phyloP scores from a whole-genome alignment of 768 basidiomycete genomes.

The Tephrocybe rancida region DNA sequence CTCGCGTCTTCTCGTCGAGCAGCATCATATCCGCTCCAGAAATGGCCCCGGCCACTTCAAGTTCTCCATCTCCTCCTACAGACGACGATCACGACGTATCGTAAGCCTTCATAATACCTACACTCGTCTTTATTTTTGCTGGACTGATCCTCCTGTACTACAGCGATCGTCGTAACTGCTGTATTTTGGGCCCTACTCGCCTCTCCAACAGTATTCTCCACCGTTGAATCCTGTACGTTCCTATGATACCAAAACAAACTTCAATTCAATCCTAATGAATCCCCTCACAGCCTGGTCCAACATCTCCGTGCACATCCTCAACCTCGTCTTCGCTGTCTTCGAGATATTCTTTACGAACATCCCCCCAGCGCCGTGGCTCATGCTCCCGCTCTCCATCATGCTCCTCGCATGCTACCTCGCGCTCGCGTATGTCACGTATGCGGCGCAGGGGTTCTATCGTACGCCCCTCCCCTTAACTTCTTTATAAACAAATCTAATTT shows the following conservation, averaged over 20 bases:
- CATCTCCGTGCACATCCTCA: slow-evolving; percentile 63
- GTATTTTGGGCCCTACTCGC: slow-evolving; percentile 65
- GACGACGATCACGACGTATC: slow-evolving; percentile 53
- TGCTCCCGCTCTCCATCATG: slow-evolving; percentile 47
- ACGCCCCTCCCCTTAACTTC: slow-evolving; percentile 24
- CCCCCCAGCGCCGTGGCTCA: slow-evolving; percentile 53
- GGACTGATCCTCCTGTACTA: background rate
- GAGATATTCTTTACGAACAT: slow-evolving; percentile 60
- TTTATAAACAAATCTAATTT: background rate
- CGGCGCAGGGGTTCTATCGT: slow-evolving; percentile 68
- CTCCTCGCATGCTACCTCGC: slow-evolving; percentile 60
- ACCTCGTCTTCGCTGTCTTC: slow-evolving; percentile 54
- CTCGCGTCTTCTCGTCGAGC: slow-evolving; percentile 35
- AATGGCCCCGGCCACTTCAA: slow-evolving; percentile 59
- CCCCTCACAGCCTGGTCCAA: slow-evolving; percentile 53
- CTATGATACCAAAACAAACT: background rate
- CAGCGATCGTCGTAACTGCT: slow-evolving; percentile 65
- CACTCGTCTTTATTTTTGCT: background rate
- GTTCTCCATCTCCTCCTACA: slow-evolving; percentile 57
- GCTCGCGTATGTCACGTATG: slow-evolving; percentile 68
- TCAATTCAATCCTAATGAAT: background rate
- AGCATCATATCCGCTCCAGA: slow-evolving; percentile 52
- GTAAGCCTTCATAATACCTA: slow-evolving; percentile 39
- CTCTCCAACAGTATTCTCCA: slow-evolving; percentile 39
- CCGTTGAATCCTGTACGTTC: slow-evolving; percentile 38